Conservation (phyloP, 139 green algal species). For the Eudorina sp. region DNA sequence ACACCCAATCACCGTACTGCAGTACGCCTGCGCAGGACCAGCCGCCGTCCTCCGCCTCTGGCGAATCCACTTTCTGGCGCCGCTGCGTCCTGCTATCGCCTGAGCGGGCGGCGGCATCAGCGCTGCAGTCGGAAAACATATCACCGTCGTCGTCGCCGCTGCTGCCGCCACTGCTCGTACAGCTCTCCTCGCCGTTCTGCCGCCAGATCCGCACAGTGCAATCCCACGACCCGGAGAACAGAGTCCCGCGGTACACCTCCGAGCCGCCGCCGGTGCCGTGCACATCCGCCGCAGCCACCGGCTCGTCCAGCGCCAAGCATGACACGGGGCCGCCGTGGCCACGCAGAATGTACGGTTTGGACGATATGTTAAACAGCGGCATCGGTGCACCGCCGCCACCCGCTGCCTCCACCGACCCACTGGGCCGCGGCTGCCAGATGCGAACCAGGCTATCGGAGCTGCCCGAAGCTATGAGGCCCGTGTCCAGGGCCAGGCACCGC, state of each 20-base stretch:
- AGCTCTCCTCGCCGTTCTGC: not conserved
- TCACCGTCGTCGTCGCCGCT: not conserved
- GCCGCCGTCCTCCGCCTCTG: not conserved
- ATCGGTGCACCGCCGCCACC: not conserved
- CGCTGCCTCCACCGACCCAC: not conserved
- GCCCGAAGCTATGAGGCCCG: constrained; percentile 55
- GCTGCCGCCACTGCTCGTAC: not conserved
- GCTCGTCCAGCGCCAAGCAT: constrained; percentile 60
- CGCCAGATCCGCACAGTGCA: constrained; percentile 71
- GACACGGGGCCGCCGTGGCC: constrained; percentile 79
- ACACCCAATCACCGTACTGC: constrained; percentile 79
- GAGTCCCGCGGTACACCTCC: not conserved
- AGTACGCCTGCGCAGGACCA: constrained; percentile 55
- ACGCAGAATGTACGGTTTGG: constrained; percentile 48
- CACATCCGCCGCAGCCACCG: not conserved
- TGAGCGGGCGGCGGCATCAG: not conserved
- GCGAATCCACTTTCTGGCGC: not conserved
- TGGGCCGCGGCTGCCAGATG: constrained; percentile 51
- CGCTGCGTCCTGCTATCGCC: not conserved
- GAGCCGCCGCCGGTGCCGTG: not conserved
- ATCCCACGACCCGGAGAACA: constrained; percentile 72
- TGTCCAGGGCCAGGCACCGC: constrained; percentile 70
- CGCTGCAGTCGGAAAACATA: not conserved
- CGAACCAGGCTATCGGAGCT: constrained; percentile 65
- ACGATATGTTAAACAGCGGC: constrained; percentile 67